Base-by-base conservation (phyloP, 2,329 filamentous ascomycete species). In the Sclerotiophoma versabilis region DNA sequence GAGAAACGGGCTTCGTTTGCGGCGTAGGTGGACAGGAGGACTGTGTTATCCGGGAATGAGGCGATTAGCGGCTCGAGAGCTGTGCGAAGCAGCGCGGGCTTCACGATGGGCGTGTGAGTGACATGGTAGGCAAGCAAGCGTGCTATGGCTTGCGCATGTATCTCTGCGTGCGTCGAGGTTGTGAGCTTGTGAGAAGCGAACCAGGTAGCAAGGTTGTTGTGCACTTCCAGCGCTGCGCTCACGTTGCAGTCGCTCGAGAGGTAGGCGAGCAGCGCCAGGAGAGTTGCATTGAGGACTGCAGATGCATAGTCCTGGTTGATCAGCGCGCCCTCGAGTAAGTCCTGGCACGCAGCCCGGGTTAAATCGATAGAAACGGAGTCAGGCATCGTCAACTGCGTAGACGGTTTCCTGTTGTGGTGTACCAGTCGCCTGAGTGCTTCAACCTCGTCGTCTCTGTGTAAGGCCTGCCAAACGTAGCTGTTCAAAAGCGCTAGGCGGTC, bases 1-100 rank as follows among this genome's bases (percentile, higher is more conserved):
- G 87, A 84, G 36, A 91, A 84, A 7, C 87, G 84, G 2, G 85
- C 81, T 69, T 93, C 88, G 58, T 90, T 87, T 80, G 87, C 90
- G n/a, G 87, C 83, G 59, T 89, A 89, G 0, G 95, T 76, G 1
- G 83, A 80, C 1, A 96, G 81, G 57, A 97, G 88, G 5, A 91
- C 80, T 1, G 86, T 90, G 75, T 96, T 97, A 42, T 80, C 79
- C 0, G 92, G 91, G 70, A 92, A 96, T 6, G 77, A 70, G 0
- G 66, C 64, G 19, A 95, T 78, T 57, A 88, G 89, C 2, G 79
- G 75, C 4, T 79, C 75, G 0, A 96, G 76, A 11, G 87, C 78
- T 7, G 81, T 75, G 36, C 89, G 87, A 27, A 96, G 73, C 15
- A 87, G 81, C 0, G 81, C 77, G 4, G 91, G 88, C 46, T 87